Evolutionary conservation across 495 filamentous ascomycete genomes (phyloP).

Genomic region (Umbilicaria muhlenbergii): DNA sequence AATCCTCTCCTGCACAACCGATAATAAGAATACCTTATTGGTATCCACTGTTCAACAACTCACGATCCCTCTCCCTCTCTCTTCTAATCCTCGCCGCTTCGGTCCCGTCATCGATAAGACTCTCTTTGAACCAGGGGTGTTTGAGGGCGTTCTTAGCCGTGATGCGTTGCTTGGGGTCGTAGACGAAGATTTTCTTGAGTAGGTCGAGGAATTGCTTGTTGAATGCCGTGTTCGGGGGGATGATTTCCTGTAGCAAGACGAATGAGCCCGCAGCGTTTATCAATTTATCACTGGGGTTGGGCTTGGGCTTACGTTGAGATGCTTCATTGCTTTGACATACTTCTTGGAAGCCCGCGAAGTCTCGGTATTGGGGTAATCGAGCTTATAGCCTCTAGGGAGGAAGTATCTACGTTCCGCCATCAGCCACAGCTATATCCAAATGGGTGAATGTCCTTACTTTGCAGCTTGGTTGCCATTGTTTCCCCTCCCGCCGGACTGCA

Average conservation of each 20-base stretch:
- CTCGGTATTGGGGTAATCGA: slow-evolving; percentile 79
- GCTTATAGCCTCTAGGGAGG: slow-evolving; percentile 42
- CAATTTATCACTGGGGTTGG: background rate
- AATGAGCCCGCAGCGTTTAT: background rate
- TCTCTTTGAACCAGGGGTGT: slow-evolving; percentile 89
- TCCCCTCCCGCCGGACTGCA: slow-evolving; percentile 45
- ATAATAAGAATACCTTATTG: too few species aligned
- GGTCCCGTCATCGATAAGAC: slow-evolving; percentile 76
- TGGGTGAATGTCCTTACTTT: slow-evolving; percentile 43
- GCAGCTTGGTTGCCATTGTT: slow-evolving; percentile 59
- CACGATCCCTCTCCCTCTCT: slow-evolving; percentile 32
- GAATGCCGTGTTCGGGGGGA: slow-evolving; percentile 64
- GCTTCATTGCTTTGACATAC: slow-evolving; percentile 94
- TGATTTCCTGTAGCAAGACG: slow-evolving; percentile 55
- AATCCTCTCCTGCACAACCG: too few species aligned
- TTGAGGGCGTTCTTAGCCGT: slow-evolving; percentile 82
- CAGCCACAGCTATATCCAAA: slow-evolving; percentile 1
- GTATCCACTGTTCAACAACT: too few species aligned
- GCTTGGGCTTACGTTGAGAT: slow-evolving; percentile 49
- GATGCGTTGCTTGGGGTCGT: slow-evolving; percentile 80
- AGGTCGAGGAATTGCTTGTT: slow-evolving; percentile 78
- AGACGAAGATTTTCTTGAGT: slow-evolving; percentile 80
- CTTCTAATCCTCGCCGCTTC: slow-evolving; percentile 66
- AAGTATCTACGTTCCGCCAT: slow-evolving; percentile 50
- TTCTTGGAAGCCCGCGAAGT: slow-evolving; percentile 78